phyloP scores from a whole-genome alignment of 2,329 filamentous ascomycete genomes.

The Cytospora piceicola region DNA sequence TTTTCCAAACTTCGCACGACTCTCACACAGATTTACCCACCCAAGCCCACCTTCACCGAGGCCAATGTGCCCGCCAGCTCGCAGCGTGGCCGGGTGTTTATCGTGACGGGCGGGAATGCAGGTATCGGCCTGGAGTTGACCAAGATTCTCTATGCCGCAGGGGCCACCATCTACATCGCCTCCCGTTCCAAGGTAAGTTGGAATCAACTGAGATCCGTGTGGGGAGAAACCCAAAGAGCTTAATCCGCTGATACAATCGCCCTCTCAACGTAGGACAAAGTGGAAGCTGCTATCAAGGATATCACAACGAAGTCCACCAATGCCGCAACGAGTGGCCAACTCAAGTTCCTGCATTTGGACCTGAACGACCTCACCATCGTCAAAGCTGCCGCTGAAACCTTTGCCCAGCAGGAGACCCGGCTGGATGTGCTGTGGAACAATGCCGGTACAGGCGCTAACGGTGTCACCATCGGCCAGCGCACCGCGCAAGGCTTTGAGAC shows the following conservation, averaged over 20 bases:
- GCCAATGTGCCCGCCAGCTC: not conserved
- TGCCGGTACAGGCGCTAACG: slow-evolving; percentile 42
- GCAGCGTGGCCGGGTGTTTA: slow-evolving; percentile 44
- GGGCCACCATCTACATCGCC: slow-evolving; percentile 56
- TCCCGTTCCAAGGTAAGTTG: slow-evolving; percentile 50
- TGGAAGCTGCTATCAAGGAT: not conserved
- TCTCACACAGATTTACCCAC: slow-evolving; percentile 12
- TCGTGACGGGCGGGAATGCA: slow-evolving; percentile 46
- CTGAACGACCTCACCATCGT: slow-evolving; percentile 37
- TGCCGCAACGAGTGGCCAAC: slow-evolving; percentile 39
- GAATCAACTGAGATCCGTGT: no score
- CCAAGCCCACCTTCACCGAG: slow-evolving; percentile 7
- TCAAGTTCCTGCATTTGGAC: slow-evolving; percentile 43
- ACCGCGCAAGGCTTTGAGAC: slow-evolving; percentile 32
- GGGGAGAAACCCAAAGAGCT: no score
- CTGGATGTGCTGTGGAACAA: slow-evolving; percentile 48
- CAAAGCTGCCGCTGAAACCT: slow-evolving; percentile 33
- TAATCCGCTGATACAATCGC: no score
- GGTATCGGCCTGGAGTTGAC: slow-evolving; percentile 53
- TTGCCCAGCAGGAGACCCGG: slow-evolving; percentile 33
- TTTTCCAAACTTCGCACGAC: no score
- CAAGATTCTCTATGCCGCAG: slow-evolving; percentile 54
- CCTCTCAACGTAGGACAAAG: no score
- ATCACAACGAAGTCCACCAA: no score
- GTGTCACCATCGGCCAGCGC: slow-evolving; percentile 35